These are phyloP conservation scores for Postia placenta DNA, from an alignment of 768 basidiomycete genomes.

Conservation along the genomic window DNA sequence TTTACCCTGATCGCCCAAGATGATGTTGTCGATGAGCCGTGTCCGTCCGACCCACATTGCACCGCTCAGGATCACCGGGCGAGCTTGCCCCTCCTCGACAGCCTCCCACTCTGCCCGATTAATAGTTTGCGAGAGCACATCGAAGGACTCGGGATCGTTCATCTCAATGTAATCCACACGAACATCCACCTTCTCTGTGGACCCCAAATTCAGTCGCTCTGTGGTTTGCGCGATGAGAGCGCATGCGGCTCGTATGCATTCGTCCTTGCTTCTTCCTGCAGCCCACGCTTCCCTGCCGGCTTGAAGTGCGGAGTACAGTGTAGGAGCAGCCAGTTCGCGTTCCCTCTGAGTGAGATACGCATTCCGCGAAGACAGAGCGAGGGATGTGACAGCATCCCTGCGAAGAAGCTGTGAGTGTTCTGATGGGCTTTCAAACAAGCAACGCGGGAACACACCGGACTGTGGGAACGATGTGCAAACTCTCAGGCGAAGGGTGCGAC, in stretches of 20 bases:
- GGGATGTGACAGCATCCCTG: conserved; percentile 44
- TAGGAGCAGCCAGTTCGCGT: conserved; percentile 53
- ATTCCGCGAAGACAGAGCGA: conserved; percentile 92
- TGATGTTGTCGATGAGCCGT: conserved; percentile 88
- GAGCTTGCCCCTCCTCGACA: conserved; percentile 20
- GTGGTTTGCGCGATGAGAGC: conserved; percentile 31
- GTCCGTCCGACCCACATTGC: conserved; percentile 84
- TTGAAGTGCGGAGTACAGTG: conserved; percentile 63
- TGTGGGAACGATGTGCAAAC: conserved; percentile 86
- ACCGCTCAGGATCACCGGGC: conserved; percentile 70
- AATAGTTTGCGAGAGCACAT: conserved; percentile 39
- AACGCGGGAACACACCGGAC: conserved; percentile 37
- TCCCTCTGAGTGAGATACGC: conserved; percentile 67
- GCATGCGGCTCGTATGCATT: conserved; percentile 40
- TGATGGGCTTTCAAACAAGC: conserved; percentile 7
- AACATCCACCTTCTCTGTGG: conserved; percentile 40
- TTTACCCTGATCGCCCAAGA: conserved; percentile 49
- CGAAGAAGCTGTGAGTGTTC: neutral
- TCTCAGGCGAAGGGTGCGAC: conserved; percentile 63
- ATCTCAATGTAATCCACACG: conserved; percentile 83
- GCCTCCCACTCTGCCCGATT: conserved; percentile 21
- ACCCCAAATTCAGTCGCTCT: conserved; percentile 20
- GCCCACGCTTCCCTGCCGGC: conserved; percentile 54
- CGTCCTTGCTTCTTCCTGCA: conserved; percentile 40
- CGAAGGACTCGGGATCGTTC: conserved; percentile 77